phyloP scores from a whole-genome alignment of 768 basidiomycete genomes.

The Cystoderma amianthinum region DNA sequence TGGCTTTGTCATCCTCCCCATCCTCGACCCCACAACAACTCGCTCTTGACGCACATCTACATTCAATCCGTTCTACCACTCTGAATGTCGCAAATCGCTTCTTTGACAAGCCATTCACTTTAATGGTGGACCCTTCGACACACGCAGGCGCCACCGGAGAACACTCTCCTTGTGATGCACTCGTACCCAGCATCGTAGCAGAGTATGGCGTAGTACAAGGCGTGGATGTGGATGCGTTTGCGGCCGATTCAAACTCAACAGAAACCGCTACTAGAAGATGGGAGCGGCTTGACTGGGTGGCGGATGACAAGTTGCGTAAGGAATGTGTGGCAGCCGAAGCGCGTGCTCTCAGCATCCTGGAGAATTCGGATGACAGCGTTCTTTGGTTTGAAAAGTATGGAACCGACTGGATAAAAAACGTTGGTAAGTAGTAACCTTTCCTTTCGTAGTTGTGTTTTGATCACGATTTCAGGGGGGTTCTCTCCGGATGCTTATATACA shows the following conservation, averaged over 20 bases:
- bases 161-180: conserved; percentile 85
- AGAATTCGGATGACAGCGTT: conserved; percentile 79
- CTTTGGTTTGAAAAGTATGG: conserved; percentile 83
- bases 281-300: conserved; percentile 66
- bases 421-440: conserved; percentile 43
- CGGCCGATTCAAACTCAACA: conserved; percentile 6
- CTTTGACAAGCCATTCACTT: conserved; percentile 81
- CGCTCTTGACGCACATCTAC: conserved; percentile 65
- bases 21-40: conserved; percentile 19
- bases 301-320: conserved; percentile 47
- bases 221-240: conserved; percentile 44
- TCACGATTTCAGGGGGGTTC: conserved; percentile 22
- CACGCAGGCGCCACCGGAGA: conserved; percentile 87
- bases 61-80: conserved; percentile 57
- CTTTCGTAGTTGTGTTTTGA: not conserved
- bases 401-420: conserved; percentile 76
- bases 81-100: conserved; percentile 72
- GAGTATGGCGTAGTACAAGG: conserved; percentile 76
- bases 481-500: conserved; percentile 85
- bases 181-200: conserved; percentile 81
- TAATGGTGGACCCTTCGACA: conserved; percentile 80
- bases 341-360: conserved; percentile 51
- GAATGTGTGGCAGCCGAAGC: conserved; percentile 54
- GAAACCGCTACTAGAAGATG: not conserved
- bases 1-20: conserved; percentile 18